Evolutionary conservation across 2,329 filamentous ascomycete species (phyloP), one percentile per base, ranked within the genome.

Genomic region (Pyrenophora teres): DNA sequence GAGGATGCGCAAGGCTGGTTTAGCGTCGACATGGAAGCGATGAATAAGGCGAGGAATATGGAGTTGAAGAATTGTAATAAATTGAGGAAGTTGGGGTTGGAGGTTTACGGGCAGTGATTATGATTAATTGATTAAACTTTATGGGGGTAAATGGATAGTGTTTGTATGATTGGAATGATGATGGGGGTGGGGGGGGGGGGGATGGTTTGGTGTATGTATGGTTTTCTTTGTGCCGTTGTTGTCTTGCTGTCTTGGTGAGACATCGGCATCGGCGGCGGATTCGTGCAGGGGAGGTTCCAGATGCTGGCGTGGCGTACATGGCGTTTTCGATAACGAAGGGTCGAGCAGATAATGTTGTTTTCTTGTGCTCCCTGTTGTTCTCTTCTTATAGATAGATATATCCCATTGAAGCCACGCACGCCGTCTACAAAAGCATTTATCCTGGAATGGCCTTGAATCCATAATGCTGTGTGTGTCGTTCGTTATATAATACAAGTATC

Each of bases 1-100:
- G 86, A 96, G 58, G 87, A 90, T 40, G 92, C 92, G 0, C 85
- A 89, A 63, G 92, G 92, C 3, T 96, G 92, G 88, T 91, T 96
- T 68, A 92, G 85, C 72, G 84, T 86, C 48, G 91, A 97, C 66
- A 80, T 85, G 45, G 87, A 87, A 56, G 92, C 91, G 78, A 84
- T 96, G 84, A 83, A 87, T 55, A 74, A 84, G 52, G 92, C 92
- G 25, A 77, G 81, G 53, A 76, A 76, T 18, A 80, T 87, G 80
- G 77, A 82, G 39, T 80, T 85, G 78, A 80, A 78, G 70, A 82
- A 77, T 61, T 89, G 86, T 71, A 76, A 76, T 63, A 79, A 78
- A 57, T 68, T 88, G 62, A 76, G 82, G 46, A 74, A 78, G 40
- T 68, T 85, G 71, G 67, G 68, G 1, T 46, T 68, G 21, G 50